Percentiles rank a stretch among this genome's conserved stretches.
phyloP scores from a whole-genome alignment of 768 basidiomycete species.

The Termitomyces sp. region DNA sequence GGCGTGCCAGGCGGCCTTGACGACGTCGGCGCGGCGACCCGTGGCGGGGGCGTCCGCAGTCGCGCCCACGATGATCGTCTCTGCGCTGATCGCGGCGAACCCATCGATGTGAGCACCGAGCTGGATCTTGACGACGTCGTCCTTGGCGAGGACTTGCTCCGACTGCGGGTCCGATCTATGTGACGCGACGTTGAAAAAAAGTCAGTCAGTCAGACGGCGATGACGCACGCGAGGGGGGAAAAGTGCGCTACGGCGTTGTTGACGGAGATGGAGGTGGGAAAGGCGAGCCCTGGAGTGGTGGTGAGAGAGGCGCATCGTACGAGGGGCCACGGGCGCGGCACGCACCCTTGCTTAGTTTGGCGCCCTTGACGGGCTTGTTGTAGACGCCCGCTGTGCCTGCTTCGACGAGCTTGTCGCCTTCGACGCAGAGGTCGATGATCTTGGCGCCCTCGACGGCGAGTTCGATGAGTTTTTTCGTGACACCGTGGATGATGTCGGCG shows the following conservation, averaged over 20 bases:
- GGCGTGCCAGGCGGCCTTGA: slow-evolving; percentile 92
- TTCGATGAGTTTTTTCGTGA: slow-evolving; percentile 79
- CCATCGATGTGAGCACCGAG: slow-evolving; percentile 98
- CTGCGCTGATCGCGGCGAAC: slow-evolving; percentile 88
- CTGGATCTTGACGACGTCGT: slow-evolving; percentile 94
- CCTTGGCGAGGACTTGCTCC: slow-evolving; percentile 63
- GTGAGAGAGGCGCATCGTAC: background rate
- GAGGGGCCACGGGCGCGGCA: slow-evolving; percentile 19
- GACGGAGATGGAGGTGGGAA: slow-evolving; percentile 90
- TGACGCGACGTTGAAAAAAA: slow-evolving; percentile 6
- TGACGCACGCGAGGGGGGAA: slow-evolving; percentile 83
- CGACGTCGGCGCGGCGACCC: slow-evolving; percentile 82
- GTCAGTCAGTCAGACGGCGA: background rate
- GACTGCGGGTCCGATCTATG: slow-evolving; percentile 72
- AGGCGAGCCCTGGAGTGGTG: slow-evolving; percentile 66
- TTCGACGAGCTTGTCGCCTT: slow-evolving; percentile 92
- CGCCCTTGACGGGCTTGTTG: slow-evolving; percentile 87
- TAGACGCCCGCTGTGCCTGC: slow-evolving; percentile 79
- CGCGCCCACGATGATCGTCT: slow-evolving; percentile 88
- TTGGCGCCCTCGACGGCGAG: slow-evolving; percentile 78
- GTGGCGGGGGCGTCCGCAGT: slow-evolving; percentile 69
- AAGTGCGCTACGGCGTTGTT: slow-evolving; percentile 96
- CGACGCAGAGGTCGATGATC: slow-evolving; percentile 83
- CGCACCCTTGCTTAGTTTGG: slow-evolving; percentile 80
- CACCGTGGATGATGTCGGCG: slow-evolving; percentile 82